Evolutionary conservation across 192 early-diverging fungal species (phyloP), one percentile per base, ranked within the genome.

Genomic region (Backusella morwellensis): DNA sequence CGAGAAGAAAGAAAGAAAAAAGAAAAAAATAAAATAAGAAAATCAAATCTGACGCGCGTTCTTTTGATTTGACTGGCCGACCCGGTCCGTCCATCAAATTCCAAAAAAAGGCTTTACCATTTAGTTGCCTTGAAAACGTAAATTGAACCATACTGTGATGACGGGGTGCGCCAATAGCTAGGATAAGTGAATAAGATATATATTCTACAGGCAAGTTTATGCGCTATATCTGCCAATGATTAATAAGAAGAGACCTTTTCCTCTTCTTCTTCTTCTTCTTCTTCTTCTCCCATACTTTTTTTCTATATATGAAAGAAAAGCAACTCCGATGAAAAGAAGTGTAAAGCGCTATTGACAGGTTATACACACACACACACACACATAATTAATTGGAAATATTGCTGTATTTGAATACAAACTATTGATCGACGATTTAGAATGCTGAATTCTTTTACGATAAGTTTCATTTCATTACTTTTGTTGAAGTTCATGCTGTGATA

Each of bases 11-110:
- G 38, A 40, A 47, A 32, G 38, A 40, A 40, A n/a, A 40, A 44
- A 47, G 12, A 71, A 50, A 34, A 47, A 15, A 50, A 14, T 47
- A 17, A 71, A 12, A 71, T 7, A 47, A 47, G 26, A 47, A 59
- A 59, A 21, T 52, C 52, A 71, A 44, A 70, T 3, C 36, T 40
- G 35, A 72, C 70, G 29, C 70, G 70, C 70, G 70, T 72, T 34
- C 15, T 59, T 59, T 59, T 59, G 23, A 59, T 59, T 59, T 59
- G 56, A 59, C 56, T 59, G 21, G 23, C 56, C 56, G 56, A 59
- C n/a, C 6, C 56, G 7, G 4, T 59, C 3, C 23, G 4, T 59
- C 3, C 23, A 59, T 59, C 21, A 26, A 59, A 59, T 59, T 56
- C 7, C 52, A 47, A 42, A 42, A 44, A 44, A 44, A n/a, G n/a